Evolutionary conservation across 345 rosid genomes (phyloP), one percentile per base, ranked within the genome.

Genomic region (Corchorus olitorius): DNA sequence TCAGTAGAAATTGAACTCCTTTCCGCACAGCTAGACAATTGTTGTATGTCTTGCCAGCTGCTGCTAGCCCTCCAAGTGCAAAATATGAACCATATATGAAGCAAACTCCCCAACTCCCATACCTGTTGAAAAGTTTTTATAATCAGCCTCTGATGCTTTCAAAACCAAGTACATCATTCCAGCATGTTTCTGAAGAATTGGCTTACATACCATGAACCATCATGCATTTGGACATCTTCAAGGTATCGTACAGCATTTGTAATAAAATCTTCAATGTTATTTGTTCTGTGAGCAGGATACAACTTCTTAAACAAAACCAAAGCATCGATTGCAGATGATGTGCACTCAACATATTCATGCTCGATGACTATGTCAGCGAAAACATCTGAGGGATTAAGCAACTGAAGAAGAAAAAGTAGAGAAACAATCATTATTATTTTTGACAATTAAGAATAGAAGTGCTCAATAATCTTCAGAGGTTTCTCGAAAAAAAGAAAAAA

Each of bases 381-480:
- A 64, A 86, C 77, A 14, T 90, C 93, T n/a, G 82, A 77, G 1
- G 94, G 91, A 70, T 90, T 87, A 1, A 89, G 83, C 22, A 86
- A 45, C 91, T 90, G 78, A 58, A 22, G 46, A 9, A 12, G 55
- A 37, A 9, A 27, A 0, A 27, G 39, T 3, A 49, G 1, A 15
- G 22, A 63, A 52, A 5, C 3, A 49, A 27, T 14, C 10, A 13
- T 61, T 41, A 59, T 73, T 58, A 43, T 45, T 58, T 43, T 8
- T 41, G 66, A 37, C 11, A 16, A 73, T 7, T 59, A 73, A 27
- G 58, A 15, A 15, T 14, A 46, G 5, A 12, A 34, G 5, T 14
- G 48, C 37, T 66, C 14, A 14, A 14, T 27, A 46, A 33, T 22
- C 20, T 27, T 22, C 22, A 59, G 5, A 22, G 6, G 0, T 19